A percentile compares a stretch with the other conserved stretches of the same genome.
Conservation (phyloP, 1,284 basidiomycete species). For the Moesziomyces sp. region DNA sequence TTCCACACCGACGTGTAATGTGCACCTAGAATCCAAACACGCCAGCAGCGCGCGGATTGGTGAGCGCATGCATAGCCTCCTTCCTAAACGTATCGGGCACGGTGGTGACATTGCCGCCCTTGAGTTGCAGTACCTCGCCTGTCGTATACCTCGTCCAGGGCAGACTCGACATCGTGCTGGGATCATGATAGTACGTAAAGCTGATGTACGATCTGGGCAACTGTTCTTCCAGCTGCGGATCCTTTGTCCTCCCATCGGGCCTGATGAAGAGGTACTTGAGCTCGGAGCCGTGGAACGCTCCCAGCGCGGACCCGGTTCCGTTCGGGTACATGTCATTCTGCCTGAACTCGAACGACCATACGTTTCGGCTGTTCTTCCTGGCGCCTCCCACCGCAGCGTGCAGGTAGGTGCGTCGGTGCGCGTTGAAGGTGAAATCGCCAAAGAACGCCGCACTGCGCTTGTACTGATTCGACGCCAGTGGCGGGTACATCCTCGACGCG, state of each 20-base stretch:
- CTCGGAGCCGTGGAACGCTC: slow-evolving; percentile 29
- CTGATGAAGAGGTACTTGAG: slow-evolving; percentile 29
- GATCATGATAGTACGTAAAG: slow-evolving; percentile 36
- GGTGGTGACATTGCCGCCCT: slow-evolving; percentile 34
- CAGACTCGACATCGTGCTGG: slow-evolving; percentile 15
- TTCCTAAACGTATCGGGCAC: slow-evolving; percentile 38
- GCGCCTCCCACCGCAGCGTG: slow-evolving; percentile 2
- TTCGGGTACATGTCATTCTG: slow-evolving; percentile 39
- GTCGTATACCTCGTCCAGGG: slow-evolving; percentile 32
- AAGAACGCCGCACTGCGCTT: slow-evolving; percentile 28
- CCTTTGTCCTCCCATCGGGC: slow-evolving; percentile 25
- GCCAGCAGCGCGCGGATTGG: slow-evolving; percentile 11
- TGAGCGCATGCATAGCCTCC: slow-evolving; percentile 39
- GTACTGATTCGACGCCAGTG: slow-evolving; percentile 28
- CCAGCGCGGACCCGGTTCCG: slow-evolving; percentile 17
- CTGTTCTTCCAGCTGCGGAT: slow-evolving; percentile 20
- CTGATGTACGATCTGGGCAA: slow-evolving; percentile 33
- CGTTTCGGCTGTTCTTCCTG: slow-evolving; percentile 20
- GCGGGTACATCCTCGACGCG: slow-evolving; percentile 18
- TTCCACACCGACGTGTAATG: slow-evolving; percentile 24
- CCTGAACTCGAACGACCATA: slow-evolving; percentile 26
- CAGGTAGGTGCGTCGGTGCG: slow-evolving; percentile 26
- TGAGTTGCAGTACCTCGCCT: slow-evolving; percentile 26
- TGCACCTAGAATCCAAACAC: slow-evolving; percentile 31
- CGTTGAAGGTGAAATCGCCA: slow-evolving; percentile 44